phyloP scores from a whole-genome alignment of 2,329 filamentous ascomycete genomes.

The Trichoderma brevicompactum region DNA sequence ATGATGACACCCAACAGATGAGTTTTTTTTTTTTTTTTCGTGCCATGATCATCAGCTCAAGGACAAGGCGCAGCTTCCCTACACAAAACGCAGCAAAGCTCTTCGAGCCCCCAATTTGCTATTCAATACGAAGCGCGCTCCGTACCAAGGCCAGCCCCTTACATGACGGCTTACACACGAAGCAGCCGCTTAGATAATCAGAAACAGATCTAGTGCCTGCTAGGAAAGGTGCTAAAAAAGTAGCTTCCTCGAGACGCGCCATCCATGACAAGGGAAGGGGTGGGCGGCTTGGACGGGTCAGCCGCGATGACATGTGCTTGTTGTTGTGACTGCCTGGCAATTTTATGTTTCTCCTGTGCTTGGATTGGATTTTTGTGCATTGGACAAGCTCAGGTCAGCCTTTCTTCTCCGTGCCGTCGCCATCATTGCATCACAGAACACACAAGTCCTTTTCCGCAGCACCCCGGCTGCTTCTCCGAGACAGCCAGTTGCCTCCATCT shows the following conservation, averaged over 20 bases:
- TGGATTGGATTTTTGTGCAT: background rate
- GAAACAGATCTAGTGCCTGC: background rate
- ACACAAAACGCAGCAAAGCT: no score
- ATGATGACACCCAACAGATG: no score
- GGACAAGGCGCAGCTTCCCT: no score
- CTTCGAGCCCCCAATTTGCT: no score
- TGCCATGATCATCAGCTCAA: no score
- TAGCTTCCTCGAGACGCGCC: conserved; percentile 19
- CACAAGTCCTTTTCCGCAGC: background rate
- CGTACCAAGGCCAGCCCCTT: background rate
- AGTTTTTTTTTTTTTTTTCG: no score
- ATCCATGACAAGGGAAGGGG: background rate
- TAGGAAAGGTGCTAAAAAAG: background rate
- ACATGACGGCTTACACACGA: background rate
- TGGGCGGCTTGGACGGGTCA: background rate
- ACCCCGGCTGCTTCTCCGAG: background rate
- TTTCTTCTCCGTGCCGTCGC: background rate
- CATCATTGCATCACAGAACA: background rate
- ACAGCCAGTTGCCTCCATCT: background rate
- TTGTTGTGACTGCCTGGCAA: background rate
- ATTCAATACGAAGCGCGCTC: background rate
- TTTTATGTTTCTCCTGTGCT: background rate
- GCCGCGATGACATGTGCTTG: conserved; percentile 26
- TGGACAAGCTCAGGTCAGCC: background rate
- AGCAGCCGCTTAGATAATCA: background rate